Conservation (phyloP, 345 rosid genomes). For the Xanthoceras sorbifolium region DNA sequence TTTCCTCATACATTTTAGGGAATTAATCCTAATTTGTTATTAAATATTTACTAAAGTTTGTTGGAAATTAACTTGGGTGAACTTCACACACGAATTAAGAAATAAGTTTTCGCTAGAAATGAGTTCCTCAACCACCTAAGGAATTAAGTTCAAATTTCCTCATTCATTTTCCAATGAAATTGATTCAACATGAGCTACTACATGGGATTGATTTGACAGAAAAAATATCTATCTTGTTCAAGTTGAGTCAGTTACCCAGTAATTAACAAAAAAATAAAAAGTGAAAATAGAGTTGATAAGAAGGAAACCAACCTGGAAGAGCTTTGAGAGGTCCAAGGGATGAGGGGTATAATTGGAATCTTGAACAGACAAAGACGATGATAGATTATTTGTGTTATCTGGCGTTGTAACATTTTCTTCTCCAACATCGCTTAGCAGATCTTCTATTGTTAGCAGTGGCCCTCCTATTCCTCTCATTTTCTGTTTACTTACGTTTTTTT, state of each 20-base stretch:
- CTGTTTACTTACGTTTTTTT: neutral
- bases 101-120: too few species aligned
- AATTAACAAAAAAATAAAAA: neutral
- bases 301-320: slow-evolving; percentile 61
- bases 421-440: slow-evolving; percentile 74
- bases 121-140: too few species aligned
- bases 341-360: slow-evolving; percentile 21
- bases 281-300: neutral
- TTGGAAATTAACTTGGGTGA: too few species aligned
- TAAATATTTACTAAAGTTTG: too few species aligned
- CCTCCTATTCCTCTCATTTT: slow-evolving; percentile 82
- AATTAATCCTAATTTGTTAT: too few species aligned
- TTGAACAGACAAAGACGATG: slow-evolving; percentile 23
- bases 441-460: slow-evolving; percentile 75
- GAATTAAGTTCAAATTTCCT: too few species aligned
- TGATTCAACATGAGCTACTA: neutral
- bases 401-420: slow-evolving; percentile 35
- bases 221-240: neutral
- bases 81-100: too few species aligned
- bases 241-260: neutral
- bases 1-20: too few species aligned
- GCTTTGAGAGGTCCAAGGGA: slow-evolving; percentile 55
- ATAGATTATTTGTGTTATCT: slow-evolving; percentile 12
- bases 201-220: neutral
- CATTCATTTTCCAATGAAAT: too few species aligned